Percentiles rank a stretch among this genome's conserved stretches.
phyloP scores from a whole-genome alignment of 1,284 basidiomycete genomes.

The Puccinia triticina region DNA sequence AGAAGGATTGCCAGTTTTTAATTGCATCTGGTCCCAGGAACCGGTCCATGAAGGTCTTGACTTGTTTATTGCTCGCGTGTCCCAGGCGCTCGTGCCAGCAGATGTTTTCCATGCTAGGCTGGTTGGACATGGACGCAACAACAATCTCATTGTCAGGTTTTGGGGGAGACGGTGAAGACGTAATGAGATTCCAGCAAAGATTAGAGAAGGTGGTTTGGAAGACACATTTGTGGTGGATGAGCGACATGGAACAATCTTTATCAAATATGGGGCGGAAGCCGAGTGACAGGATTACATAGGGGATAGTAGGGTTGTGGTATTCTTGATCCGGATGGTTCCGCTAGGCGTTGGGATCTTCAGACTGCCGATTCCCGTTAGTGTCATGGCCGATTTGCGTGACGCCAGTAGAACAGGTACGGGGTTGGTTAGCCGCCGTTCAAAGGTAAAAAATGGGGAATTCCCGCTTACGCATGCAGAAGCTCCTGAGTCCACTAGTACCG shows the following conservation, averaged over 20 bases:
- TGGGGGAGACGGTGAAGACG: not conserved
- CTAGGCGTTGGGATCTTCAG: slow-evolving; percentile 6
- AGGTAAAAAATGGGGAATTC: not conserved
- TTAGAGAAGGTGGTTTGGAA: not conserved
- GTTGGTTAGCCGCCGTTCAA: not conserved
- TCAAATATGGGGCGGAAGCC: not conserved
- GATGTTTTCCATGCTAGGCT: not conserved
- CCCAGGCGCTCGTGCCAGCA: not conserved
- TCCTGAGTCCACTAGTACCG: not conserved
- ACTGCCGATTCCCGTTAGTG: slow-evolving; percentile 3
- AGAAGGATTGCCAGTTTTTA: not conserved
- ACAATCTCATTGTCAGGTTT: not conserved
- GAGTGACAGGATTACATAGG: not conserved
- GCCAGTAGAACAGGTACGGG: not conserved
- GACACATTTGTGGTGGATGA: not conserved
- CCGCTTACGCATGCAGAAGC: not conserved
- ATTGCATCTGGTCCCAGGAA: not conserved
- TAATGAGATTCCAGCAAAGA: not conserved
- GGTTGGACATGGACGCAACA: not conserved
- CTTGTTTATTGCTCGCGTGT: not conserved
- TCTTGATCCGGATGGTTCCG: not conserved
- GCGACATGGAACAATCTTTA: not conserved
- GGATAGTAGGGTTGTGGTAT: not conserved
- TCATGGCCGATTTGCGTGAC: not conserved
- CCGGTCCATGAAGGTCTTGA: not conserved